Evolutionary conservation across 495 filamentous ascomycete species (phyloP).

Genomic region (Hyaloscypha bicolor): DNA sequence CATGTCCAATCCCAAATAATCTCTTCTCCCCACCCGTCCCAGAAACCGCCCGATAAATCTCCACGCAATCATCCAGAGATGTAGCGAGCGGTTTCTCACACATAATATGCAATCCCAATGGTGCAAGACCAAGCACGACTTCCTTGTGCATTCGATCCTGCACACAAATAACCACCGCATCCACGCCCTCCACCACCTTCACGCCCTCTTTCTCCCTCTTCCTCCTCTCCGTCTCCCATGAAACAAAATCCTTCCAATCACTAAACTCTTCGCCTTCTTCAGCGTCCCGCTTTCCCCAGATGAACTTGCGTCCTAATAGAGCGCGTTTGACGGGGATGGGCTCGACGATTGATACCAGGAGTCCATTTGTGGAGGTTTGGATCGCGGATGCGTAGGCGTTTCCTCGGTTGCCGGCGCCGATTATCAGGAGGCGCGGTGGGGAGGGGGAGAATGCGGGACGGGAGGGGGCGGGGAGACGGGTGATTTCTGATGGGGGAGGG

Average conservation of each 20-base stretch:
- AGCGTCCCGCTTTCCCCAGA: conserved; percentile 58
- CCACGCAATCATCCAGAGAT: conserved; percentile 71
- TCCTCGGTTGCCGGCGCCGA: conserved; percentile 89
- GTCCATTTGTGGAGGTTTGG: conserved; percentile 56
- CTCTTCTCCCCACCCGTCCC: conserved; percentile 38
- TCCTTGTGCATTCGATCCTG: conserved; percentile 85
- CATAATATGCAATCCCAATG: conserved; percentile 77
- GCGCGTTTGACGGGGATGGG: conserved; percentile 75
- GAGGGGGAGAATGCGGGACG: conserved; percentile 33
- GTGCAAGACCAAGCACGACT: conserved; percentile 69
- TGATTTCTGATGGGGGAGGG: conserved; percentile 10
- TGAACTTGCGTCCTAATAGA: conserved; percentile 65
- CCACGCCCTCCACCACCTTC: conserved; percentile 57
- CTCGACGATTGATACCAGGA: conserved; percentile 78
- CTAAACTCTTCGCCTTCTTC: conserved; percentile 63
- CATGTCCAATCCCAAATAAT: conserved; percentile 82
- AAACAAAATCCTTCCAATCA: conserved; percentile 73
- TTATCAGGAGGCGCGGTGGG: conserved; percentile 71
- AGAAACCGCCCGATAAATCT: conserved; percentile 62
- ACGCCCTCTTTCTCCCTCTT: conserved; percentile 35
- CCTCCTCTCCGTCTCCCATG: conserved; percentile 62
- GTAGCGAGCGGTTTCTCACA: conserved; percentile 96
- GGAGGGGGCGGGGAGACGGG: conserved; percentile 25
- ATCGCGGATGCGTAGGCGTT: conserved; percentile 73
- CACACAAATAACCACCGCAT: conserved; percentile 86